Base-by-base conservation (phyloP, 2,329 filamentous ascomycete species). In the Lojkania enalia region DNA sequence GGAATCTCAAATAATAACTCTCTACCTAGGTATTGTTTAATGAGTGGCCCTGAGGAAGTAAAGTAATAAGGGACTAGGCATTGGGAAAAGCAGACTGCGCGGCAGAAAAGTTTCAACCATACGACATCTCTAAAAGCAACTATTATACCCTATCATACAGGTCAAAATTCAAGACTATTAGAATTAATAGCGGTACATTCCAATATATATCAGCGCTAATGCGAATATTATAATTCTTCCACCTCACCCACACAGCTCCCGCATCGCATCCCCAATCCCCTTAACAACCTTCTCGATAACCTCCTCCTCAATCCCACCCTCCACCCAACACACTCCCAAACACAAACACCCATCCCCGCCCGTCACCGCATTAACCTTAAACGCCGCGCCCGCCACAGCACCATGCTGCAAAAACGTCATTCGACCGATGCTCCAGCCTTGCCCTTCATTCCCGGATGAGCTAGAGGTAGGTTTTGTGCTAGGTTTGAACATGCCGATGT, bases 331-430 rank as follows among this genome's bases (percentile, higher is more conserved):
- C 46, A 75, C 69, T 2, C 61, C 64, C 15, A 77, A 20, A 6
- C 63, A 58, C 50, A 74, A 57, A 49, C 70, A 71, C 1, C 71
- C 71, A 61, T 78, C 73, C 3, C 64, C 66, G 12, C 76, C 76
- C 0, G 73, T 74, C 12, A 72, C 62, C 40, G 65, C 64, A 30
- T 68, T 74, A 5, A 74, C 57, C 12, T 59, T 60, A 31, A 77
- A 49, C 3, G 70, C 69, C 20, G 60, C 56, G 0, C 72, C 70
- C 2, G 66, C 60, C 1, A 71, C 67, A 51, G 63, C 69, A 2
- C 66, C 61, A 49, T 70, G 71, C 50, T 78, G 74, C 18, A 73
- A 74, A 42, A 78, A 77, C 3, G 73, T 47, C 54, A 76, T 67
- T 3, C 71, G 64, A 1, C 67, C 68, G 20, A 76, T 63, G 14